Percentiles rank a stretch among this genome's conserved stretches.
Evolutionary conservation across 2,329 filamentous ascomycete species (phyloP).

Genomic region (Penicillium sp.): DNA sequence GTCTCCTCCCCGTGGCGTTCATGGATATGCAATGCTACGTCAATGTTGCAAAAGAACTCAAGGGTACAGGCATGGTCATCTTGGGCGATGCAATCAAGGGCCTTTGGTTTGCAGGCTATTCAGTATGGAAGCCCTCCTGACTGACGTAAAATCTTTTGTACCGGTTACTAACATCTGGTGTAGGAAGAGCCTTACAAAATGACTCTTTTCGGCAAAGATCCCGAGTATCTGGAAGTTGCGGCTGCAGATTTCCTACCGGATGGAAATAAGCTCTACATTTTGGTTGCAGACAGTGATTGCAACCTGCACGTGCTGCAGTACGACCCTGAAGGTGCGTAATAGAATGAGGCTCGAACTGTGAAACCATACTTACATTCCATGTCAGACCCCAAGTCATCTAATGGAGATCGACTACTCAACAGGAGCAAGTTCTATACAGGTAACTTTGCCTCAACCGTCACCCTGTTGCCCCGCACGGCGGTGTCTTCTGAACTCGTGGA

Average conservation of each 20-base stretch:
- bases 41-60: constrained; percentile 78
- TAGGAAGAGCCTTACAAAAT: constrained; percentile 93
- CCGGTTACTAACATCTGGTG: constrained; percentile 5
- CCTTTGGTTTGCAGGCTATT: constrained; percentile 94
- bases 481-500: constrained; percentile 43
- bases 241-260: constrained; percentile 86
- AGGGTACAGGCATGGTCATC: constrained; percentile 79
- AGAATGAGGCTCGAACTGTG: neutral
- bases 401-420: constrained; percentile 83
- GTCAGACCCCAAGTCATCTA: constrained; percentile 85
- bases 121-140: constrained; percentile 47
- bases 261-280: constrained; percentile 76
- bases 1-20: constrained; percentile 89
- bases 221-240: constrained; percentile 73
- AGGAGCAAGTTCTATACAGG: constrained; percentile 85
- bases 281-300: constrained; percentile 80
- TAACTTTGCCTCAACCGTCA: constrained; percentile 72
- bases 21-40: constrained; percentile 97
- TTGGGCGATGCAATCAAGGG: constrained; percentile 91
- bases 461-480: constrained; percentile 70
- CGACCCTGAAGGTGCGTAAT: constrained; percentile 80
- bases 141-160: neutral
- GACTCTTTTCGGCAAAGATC: constrained; percentile 86
- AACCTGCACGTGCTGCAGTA: constrained; percentile 90
- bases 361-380: constrained; percentile 1